Base-by-base conservation (phyloP, 2,329 filamentous ascomycete genomes). In the Colletotrichum sp. region DNA sequence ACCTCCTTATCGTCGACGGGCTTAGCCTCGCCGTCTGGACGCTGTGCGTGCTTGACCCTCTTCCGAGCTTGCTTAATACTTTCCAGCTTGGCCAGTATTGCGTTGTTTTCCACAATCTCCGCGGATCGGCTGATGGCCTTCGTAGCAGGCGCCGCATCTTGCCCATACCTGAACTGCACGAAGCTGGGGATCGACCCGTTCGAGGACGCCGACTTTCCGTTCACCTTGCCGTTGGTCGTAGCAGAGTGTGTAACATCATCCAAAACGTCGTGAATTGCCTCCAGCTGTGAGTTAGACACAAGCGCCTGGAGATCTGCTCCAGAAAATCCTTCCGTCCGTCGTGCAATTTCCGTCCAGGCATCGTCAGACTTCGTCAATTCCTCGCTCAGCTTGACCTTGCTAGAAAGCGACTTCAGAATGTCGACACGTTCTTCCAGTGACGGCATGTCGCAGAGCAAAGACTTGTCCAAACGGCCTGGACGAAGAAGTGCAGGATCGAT, bases 271-370 rank as follows among this genome's bases (percentile, higher is more conserved):
- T 99, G 97, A 78, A 99, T 98, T 32, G 97, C 97, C 86, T 99
- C 96, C 8, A 99, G 90, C 83, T 99, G 97, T 0, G 97, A 96
- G 79, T 99, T 99, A 81, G 98, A 98, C 59, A 99, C 93, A 8
- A 99, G 90, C 0, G 96, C 97, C 84, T 99, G 97, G 5, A 99
- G 88, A 86, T 99, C 97, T 2, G 97, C 97, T 15, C 97, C 97
- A 0, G 95, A 97, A 84, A 98, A 98, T 12, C 97, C 97, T 75
- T 97, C 94, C 0, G 96, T 99, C 19, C 92, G 89, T 19, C 88
- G 88, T 0, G 96, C 96, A 29, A 99, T 91, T 77, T 96, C 95
- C n/a, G 86, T 87, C 34, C 98, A 85, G 9, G 89, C 90, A 15
- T 88, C 87, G 27, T 89, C 87, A 3, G 87, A 87, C 66, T 89